Evolutionary conservation across 768 basidiomycete genomes (phyloP).

Genomic region (Lentinula aciculospora): DNA sequence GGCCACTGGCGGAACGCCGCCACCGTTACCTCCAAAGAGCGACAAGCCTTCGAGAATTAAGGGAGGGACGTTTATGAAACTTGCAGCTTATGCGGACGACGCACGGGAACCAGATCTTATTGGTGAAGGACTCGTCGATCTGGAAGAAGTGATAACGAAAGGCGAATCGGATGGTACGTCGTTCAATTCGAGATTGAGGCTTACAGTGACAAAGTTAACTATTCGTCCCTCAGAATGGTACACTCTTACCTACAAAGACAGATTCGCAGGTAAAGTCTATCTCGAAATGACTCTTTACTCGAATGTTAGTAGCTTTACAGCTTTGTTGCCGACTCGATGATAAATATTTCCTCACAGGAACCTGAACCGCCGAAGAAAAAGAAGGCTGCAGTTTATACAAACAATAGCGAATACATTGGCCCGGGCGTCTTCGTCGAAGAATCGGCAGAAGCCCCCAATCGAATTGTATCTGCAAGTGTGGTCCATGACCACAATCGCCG

Average conservation of each 20-base stretch:
- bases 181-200: not conserved
- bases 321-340: not conserved
- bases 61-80: conserved; percentile 68
- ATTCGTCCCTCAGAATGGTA: conserved; percentile 75
- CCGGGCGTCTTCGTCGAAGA: conserved; percentile 62
- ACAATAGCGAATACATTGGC: conserved; percentile 58
- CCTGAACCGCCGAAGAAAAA: conserved; percentile 69
- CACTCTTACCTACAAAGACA: conserved; percentile 81
- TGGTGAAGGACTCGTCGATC: conserved; percentile 84
- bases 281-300: conserved; percentile 97
- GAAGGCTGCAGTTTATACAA: conserved; percentile 38
- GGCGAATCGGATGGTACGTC: conserved; percentile 97
- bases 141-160: conserved; percentile 86
- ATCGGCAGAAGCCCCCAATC: conserved; percentile 20
- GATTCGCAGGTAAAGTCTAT: conserved; percentile 94
- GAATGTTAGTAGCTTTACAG: conserved; percentile 52
- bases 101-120: conserved; percentile 93
- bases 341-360: conserved; percentile 44
- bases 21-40: conserved; percentile 66
- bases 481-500: conserved; percentile 31
- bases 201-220: not conserved
- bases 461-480: conserved; percentile 27
- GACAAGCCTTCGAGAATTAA: conserved; percentile 46
- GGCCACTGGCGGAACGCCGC: conserved; percentile 44
- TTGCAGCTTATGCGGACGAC: conserved; percentile 94